A percentile compares a stretch with the other conserved stretches of the same genome.
These are phyloP conservation scores for Zasmidium citrigriseum DNA, from an alignment of 2,329 filamentous ascomycete species.

Conservation along the genomic window DNA sequence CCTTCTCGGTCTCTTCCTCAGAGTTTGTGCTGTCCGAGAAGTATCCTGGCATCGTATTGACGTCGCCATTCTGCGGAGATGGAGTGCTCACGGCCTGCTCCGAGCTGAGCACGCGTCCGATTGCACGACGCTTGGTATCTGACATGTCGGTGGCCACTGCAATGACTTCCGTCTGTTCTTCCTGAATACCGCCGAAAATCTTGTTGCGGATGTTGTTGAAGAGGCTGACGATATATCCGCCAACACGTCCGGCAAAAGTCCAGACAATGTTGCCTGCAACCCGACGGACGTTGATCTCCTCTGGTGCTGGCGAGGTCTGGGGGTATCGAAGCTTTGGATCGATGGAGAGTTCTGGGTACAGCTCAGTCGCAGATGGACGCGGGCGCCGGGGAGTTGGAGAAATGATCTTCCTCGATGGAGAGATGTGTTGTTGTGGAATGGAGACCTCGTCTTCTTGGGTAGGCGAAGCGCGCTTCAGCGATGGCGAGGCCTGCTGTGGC, in stretches of 20 bases:
- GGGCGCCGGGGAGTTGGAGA: too few relatives aligned
- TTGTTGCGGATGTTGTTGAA: neutral
- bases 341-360: slow-evolving; percentile 2
- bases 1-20: too few relatives aligned
- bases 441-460: too few relatives aligned
- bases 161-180: slow-evolving; percentile 11
- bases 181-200: slow-evolving; percentile 4
- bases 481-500: neutral
- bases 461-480: too few relatives aligned
- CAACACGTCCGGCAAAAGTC: neutral
- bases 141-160: slow-evolving; percentile 15
- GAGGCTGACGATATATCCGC: neutral
- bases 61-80: slow-evolving; percentile 5
- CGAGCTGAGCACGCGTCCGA: neutral
- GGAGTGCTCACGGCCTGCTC: neutral
- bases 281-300: neutral
- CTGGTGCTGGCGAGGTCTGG: neutral
- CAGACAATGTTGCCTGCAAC: neutral
- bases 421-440: too few relatives aligned
- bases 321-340: neutral
- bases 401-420: too few relatives aligned
- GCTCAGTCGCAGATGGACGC: neutral
- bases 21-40: neutral
- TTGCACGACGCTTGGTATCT: slow-evolving; percentile 19
- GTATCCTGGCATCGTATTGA: slow-evolving; percentile 1